Evolutionary conservation across 306 rosid genomes (phyloP), one percentile per base, ranked within the genome.

Genomic region (Arachis hypogaea): DNA sequence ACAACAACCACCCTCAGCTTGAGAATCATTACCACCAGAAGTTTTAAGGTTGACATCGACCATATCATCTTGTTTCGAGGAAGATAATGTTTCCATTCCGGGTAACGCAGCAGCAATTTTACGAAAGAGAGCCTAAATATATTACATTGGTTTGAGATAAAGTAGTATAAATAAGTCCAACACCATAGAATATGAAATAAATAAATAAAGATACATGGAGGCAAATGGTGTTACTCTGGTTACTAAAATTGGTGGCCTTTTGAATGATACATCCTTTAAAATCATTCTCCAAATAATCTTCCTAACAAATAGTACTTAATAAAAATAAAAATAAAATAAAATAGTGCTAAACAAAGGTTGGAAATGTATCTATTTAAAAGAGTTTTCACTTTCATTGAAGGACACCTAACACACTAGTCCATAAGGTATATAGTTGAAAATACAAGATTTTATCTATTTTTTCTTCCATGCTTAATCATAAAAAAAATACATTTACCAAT

Each of bases 61-160:
- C 98, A 92, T 82, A 55, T 92, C 98, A 80, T 89, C 96, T 84
- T 92, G 96, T 80, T 92, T 92, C 11, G 98, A 75, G 9, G 89
- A 86, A 36, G 96, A 89, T 40, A 92, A 82, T 33, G 97, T 89
- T 84, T 92, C 97, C 97, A 92, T 92, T 57, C 97, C 96, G 0
- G 96, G 98, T 71, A 90, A 85, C n/a, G 96, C 96, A 46, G 94
- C 93, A 7, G 94, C 98, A 80, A 92, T 92, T 84, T 92, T 92
- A 56, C 96, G 85, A 77, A 90, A 90, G 59, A 90, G 96, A 5
- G 96, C 93, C 96, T 90, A 80, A 49, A 71, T 41, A 54, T 52
- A 62, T 29, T 41, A 54, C 45, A 57, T 16, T 63, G 18, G 80
- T 78, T 86, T 74, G 22, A 60, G 1, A 52, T 45, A 54, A 50